Percentiles rank a stretch among this genome's conserved stretches.
Evolutionary conservation across 805 yeast genomes (phyloP).

Genomic region (Sugiyamaella lignohabitans): DNA sequence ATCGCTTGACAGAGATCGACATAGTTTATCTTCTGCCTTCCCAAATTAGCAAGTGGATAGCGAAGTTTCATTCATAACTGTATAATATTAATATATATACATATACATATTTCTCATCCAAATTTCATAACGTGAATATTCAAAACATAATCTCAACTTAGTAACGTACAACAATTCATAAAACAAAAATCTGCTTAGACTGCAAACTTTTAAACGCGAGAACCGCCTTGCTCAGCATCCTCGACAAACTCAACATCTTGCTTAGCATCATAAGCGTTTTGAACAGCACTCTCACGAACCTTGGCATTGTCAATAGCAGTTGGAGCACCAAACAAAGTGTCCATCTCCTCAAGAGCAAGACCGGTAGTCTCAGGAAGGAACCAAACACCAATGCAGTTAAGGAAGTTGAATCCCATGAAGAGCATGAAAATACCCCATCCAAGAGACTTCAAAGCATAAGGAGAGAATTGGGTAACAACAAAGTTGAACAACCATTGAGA

Average conservation of each 20-base stretch:
- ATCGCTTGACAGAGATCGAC: not conserved
- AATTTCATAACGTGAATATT: no score
- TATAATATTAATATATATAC: no score
- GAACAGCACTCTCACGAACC: not conserved
- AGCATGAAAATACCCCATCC: slow-evolving; percentile 41
- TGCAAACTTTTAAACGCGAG: not conserved
- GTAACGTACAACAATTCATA: not conserved
- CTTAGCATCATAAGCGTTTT: not conserved
- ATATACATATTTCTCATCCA: no score
- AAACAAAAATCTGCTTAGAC: no score
- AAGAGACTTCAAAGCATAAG: slow-evolving; percentile 37
- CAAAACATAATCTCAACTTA: not conserved
- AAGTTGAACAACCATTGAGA: slow-evolving; percentile 15
- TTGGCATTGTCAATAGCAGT: slow-evolving; percentile 1
- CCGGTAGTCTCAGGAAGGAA: slow-evolving; percentile 24
- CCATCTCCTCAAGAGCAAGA: slow-evolving; percentile 35
- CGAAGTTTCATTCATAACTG: not conserved
- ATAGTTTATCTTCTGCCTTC: no score
- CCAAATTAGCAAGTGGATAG: not conserved
- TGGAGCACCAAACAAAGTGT: not conserved
- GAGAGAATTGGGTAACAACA: slow-evolving; percentile 21
- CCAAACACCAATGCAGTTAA: slow-evolving; percentile 40
- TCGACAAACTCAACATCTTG: not conserved
- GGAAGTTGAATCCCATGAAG: slow-evolving; percentile 20
- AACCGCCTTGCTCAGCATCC: not conserved